These are phyloP conservation scores for Sanghuangporus sanghuang DNA, from an alignment of 1,284 basidiomycete genomes.

Conservation along the genomic window DNA sequence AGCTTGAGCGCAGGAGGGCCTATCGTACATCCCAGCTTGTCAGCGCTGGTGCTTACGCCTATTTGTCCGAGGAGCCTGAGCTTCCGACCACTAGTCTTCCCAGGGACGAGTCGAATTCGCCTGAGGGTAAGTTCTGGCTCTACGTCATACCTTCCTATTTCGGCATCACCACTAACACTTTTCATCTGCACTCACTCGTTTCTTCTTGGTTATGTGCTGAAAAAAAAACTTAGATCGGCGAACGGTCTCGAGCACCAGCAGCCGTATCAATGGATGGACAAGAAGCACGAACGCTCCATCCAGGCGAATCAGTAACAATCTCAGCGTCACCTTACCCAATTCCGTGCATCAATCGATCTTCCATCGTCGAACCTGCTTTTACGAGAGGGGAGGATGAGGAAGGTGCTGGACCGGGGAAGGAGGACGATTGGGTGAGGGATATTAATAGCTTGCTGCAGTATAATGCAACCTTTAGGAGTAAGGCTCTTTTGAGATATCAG, in stretches of 20 bases:
- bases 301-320: constrained; percentile 83
- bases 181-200: constrained; percentile 3
- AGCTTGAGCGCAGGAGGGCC: constrained; percentile 94
- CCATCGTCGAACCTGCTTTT: constrained; percentile 45
- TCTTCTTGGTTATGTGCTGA: background rate
- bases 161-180: background rate
- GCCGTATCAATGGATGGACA: constrained; percentile 93
- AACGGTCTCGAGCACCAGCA: constrained; percentile 78
- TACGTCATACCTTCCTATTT: constrained; percentile 25
- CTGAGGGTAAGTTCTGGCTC: constrained; percentile 50
- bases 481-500: constrained; percentile 66
- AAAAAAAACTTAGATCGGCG: constrained; percentile 63
- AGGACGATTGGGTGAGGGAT: constrained; percentile 94
- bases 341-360: constrained; percentile 86
- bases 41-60: constrained; percentile 87
- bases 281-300: constrained; percentile 71
- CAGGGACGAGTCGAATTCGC: constrained; percentile 77
- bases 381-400: constrained; percentile 31
- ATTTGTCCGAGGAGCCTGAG: constrained; percentile 92
- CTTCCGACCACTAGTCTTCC: constrained; percentile 90
- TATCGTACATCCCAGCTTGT: constrained; percentile 91
- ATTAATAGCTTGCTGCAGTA: constrained; percentile 93
- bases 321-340: constrained; percentile 86
- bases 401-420: constrained; percentile 60
- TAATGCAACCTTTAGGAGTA: constrained; percentile 88